Base-by-base conservation (phyloP, 306 rosid species). In the Quercus parvula region DNA sequence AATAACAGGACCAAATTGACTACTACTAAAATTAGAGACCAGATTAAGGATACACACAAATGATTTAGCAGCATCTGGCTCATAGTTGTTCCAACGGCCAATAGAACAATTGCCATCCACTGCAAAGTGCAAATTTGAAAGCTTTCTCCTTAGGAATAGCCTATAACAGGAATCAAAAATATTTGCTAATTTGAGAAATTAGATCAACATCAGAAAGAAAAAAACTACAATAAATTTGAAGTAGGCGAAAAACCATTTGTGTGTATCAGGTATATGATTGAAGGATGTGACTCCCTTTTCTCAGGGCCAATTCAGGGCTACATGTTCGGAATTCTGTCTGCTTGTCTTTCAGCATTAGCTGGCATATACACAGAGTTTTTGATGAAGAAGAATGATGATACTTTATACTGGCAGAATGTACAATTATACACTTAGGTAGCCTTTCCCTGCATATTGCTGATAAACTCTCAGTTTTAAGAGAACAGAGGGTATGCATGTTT, bases 31-130 rank as follows among this genome's bases (percentile, higher is more conserved):
- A 33, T 33, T 33, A 5, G 5, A 4, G 5, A 31, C 33, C 33
- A 13, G 12, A 49, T 49, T 20, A 20, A 49, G 22, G 3, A 17
- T 1, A 49, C 25, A 20, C 3, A 12, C 4, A 25, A 59, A 20
- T 28, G 54, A 49, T 49, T 3, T 11, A 49, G 54, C 17, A 73
- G 55, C 77, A 92, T 95, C 97, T 94, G 99, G 88, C 99, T 94
- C 41, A 97, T 91, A 87, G 99, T 94, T 72, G 99, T 90, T 82
- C 97, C 99, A 68, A 94, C 89, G 76, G 99, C 99, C 90, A 94
- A 83, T 38, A 94, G 69, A 79, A 90, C 71, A 86, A 94, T 74
- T 31, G 97, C 99, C 85, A 92, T 90, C 99, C 97, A 91, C 81
- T 91, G 97, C 82, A 28, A 28, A 24, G 24, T 24, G 24, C 24